A percentile compares a stretch with the other conserved stretches of the same genome.
These are phyloP conservation scores for Dendrobium officinale DNA, from an alignment of 106 monocot species.

Conservation along the genomic window DNA sequence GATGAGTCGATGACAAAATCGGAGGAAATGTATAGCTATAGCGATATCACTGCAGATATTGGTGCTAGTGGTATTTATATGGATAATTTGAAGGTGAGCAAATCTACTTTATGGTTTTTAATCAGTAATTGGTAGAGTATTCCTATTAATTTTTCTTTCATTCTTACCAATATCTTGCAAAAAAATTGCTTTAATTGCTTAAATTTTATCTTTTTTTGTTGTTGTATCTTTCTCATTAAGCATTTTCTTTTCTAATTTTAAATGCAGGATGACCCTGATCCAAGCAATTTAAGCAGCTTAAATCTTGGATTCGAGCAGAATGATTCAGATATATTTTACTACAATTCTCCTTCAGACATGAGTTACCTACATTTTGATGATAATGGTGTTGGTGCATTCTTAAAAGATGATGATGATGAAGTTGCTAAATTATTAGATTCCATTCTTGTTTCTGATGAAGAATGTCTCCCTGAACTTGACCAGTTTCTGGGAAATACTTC, in stretches of 20 bases:
- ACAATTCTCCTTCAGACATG: neutral
- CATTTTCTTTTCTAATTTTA: neutral
- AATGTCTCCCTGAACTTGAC: neutral
- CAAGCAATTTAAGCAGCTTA: constrained; percentile 10
- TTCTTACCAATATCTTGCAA: neutral
- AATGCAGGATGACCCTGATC: constrained; percentile 7
- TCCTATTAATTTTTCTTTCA: neutral
- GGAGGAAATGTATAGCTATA: constrained; percentile 22
- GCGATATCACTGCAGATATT: constrained; percentile 19
- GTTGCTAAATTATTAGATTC: constrained; percentile 20
- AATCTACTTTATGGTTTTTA: neutral
- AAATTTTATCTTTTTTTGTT: neutral
- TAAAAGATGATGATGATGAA: constrained; percentile 5
- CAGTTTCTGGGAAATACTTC: neutral
- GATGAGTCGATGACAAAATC: constrained; percentile 5
- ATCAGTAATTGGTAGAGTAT: neutral
- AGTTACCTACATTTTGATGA: neutral
- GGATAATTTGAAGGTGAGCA: constrained; percentile 24
- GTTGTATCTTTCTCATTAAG: neutral
- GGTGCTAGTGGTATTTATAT: constrained; percentile 6
- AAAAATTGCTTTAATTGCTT: neutral
- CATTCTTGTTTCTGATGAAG: constrained; percentile 7
- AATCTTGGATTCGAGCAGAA: constrained; percentile 6
- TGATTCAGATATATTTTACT: constrained; percentile 4
- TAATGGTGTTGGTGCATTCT: neutral